These are phyloP conservation scores for Tetraselmis striata DNA, from an alignment of 139 green algal species.

Conservation along the genomic window DNA sequence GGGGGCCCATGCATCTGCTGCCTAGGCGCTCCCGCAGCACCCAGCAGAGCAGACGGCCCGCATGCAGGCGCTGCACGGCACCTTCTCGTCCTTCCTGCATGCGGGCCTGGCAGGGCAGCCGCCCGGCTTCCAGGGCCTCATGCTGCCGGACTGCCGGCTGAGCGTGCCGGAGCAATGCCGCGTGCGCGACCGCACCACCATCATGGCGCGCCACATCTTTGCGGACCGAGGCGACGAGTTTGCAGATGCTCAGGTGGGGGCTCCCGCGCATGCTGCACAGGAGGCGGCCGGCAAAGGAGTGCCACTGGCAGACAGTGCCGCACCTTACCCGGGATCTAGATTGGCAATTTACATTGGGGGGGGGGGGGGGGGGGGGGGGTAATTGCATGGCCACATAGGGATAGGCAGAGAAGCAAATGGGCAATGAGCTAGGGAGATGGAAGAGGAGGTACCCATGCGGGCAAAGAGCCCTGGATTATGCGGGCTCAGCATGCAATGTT, in stretches of 20 bases:
- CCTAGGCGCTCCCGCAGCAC: neutral
- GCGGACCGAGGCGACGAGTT: conserved; percentile 48
- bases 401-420: too few relatives aligned
- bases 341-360: too few relatives aligned
- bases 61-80: conserved; percentile 24
- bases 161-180: conserved; percentile 42
- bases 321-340: too few relatives aligned
- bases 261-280: neutral
- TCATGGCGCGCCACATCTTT: conserved; percentile 77
- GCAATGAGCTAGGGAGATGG: too few relatives aligned
- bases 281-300: neutral
- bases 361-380: too few relatives aligned
- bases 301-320: too few relatives aligned
- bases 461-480: too few relatives aligned
- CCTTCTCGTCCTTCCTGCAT: neutral
- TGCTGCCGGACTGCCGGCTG: conserved; percentile 21
- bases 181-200: conserved; percentile 69
- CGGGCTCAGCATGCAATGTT: too few relatives aligned
- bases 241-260: conserved; percentile 57
- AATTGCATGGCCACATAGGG: too few relatives aligned
- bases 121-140: conserved; percentile 4
- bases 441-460: too few relatives aligned
- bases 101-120: conserved; percentile 3
- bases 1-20: conserved; percentile 1
- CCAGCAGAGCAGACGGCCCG: neutral